Evolutionary conservation across 331 rosid genomes (phyloP).

Genomic region (Prunus yedoensis): DNA sequence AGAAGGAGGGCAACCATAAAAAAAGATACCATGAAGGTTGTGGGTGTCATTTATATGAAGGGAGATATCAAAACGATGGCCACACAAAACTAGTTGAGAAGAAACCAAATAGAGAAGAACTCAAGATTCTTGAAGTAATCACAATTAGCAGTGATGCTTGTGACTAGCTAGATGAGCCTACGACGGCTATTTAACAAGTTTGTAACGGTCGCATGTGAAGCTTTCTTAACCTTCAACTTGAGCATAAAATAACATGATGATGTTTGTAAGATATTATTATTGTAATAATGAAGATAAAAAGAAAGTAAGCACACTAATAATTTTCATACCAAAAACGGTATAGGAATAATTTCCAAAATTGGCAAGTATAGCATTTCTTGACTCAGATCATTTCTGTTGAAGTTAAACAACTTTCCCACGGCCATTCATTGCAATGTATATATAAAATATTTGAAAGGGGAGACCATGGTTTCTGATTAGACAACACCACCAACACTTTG

Average conservation of each 20-base stretch:
- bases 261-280: constrained; percentile 31
- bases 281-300: constrained; percentile 20
- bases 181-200: constrained; percentile 53
- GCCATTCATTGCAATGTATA: constrained; percentile 33
- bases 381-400: constrained; percentile 18
- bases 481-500: constrained; percentile 55
- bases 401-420: constrained; percentile 7
- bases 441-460: constrained; percentile 4
- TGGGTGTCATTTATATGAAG: not conserved
- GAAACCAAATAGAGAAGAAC: not conserved
- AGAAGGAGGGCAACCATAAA: constrained; percentile 32
- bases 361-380: constrained; percentile 33
- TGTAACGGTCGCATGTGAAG: constrained; percentile 50
- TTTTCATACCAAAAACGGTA: not conserved
- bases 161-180: not conserved
- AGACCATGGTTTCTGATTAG: constrained; percentile 55
- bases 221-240: constrained; percentile 27
- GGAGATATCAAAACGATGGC: not conserved
- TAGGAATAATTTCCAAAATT: constrained; percentile 50
- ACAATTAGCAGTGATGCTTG: constrained; percentile 9
- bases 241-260: constrained; percentile 47
- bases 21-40: not conserved
- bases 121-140: not conserved
- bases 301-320: not conserved
- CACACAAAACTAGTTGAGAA: not conserved